These are phyloP conservation scores for Peronospora tabacina DNA, from an alignment of 352 stramenopile genomes.

Conservation along the genomic window DNA sequence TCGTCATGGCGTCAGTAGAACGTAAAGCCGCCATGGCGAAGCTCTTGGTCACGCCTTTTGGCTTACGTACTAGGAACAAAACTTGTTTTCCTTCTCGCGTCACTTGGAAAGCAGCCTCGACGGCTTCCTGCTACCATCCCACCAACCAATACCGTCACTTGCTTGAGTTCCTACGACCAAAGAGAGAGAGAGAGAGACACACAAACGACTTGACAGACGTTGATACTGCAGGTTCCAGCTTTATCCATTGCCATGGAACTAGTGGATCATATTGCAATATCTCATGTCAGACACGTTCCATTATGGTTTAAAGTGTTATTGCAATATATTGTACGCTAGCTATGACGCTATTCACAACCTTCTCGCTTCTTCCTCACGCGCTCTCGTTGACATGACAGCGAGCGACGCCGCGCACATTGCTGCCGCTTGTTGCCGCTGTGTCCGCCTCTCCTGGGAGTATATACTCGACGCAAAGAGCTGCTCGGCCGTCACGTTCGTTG, in stretches of 20 bases:
- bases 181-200: too few relatives aligned
- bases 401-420: conserved; percentile 32
- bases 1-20: conserved; percentile 9
- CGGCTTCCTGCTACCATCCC: conserved; percentile 13
- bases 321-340: not conserved
- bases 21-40: conserved; percentile 15
- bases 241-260: conserved; percentile 8
- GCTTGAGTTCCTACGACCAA: too few relatives aligned
- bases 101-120: conserved; percentile 13
- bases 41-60: conserved; percentile 24
- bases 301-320: too few relatives aligned
- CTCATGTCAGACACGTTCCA: not conserved
- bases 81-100: conserved; percentile 9
- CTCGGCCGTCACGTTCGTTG: conserved; percentile 26
- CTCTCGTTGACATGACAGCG: conserved; percentile 28
- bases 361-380: not conserved
- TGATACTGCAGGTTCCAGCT: conserved; percentile 9
- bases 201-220: conserved; percentile 6
- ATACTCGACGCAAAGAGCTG: conserved; percentile 53
- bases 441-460: conserved; percentile 22
- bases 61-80: conserved; percentile 20
- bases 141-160: not conserved
- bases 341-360: conserved; percentile 1
- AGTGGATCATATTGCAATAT: conserved; percentile 1
- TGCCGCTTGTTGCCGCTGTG: conserved; percentile 28